Evolutionary conservation across 176 grass and related monocot genomes (phyloP), one percentile per base, ranked within the genome.

Genomic region (Avena atlantica): DNA sequence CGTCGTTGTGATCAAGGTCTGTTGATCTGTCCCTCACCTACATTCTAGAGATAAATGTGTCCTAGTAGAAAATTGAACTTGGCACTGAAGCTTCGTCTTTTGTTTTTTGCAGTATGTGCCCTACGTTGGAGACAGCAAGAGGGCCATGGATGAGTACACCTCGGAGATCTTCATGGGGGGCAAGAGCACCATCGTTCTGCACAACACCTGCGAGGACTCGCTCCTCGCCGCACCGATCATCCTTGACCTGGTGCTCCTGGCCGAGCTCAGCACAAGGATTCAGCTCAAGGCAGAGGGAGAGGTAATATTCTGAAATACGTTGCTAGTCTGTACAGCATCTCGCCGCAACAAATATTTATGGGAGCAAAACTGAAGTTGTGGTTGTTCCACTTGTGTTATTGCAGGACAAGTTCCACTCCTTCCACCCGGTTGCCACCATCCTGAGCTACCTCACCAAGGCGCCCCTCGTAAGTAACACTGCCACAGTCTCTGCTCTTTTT

Each of bases 81-180:
- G 81, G 16, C 2, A 34, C 34, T 86, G 25, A 78, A 67, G 40
- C 29, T 47, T 87, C 12, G 0, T 5, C 49, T 20, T 78, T 74
- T 29, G 29, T 29, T 8, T 80, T 85, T 42, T 83, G 66, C 81
- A 98, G 96, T 96, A 98, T 50, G 96, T 98, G 37, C 96, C 96
- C 1, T 98, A 98, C 52, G 96, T 98, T 3, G 96, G 90, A 20
- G 96, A 98, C 90, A 98, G 96, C 63, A 98, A 98, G 90, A 89
- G 96, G 71, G 96, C 96, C 9, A 98, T 98, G 96, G 96, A 98
- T 45, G 96, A 98, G 85, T 96, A 98, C 86, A 98, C 97, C 44
- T 95, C 97, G 4, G 97, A 98, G 82, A 98, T 98, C 75, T 98
- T 98, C 88, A 96, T 98, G 97, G 97, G 97, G 0, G 97, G 97